Percentiles rank a stretch among this genome's conserved stretches.
Evolutionary conservation across 2,329 filamentous ascomycete species (phyloP).

Genomic region (Phialophora chinensis): DNA sequence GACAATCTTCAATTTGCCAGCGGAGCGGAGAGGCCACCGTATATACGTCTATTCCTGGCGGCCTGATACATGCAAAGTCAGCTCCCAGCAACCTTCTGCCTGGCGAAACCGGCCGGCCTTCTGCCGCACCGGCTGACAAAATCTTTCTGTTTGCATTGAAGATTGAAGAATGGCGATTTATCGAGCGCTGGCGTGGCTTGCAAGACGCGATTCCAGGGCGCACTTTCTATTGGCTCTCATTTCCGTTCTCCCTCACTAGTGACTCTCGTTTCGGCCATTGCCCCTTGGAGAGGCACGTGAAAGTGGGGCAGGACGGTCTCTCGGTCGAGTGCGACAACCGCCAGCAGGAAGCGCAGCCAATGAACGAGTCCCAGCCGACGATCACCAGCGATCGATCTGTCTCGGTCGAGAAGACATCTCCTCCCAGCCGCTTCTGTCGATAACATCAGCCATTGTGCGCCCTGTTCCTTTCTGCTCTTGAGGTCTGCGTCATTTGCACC

Average conservation of each 20-base stretch:
- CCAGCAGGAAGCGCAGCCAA: not conserved
- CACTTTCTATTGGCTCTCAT: not conserved
- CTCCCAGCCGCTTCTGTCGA: not conserved
- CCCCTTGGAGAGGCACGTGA: constrained; percentile 1
- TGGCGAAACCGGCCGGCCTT: not conserved
- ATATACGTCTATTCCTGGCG: constrained; percentile 8
- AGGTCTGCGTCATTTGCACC: not conserved
- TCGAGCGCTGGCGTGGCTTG: constrained; percentile 1
- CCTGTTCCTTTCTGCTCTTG: not conserved
- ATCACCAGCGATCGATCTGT: not conserved
- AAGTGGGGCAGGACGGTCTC: not conserved
- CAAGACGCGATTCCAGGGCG: constrained; percentile 8
- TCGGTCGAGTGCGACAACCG: constrained; percentile 4
- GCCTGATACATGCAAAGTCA: not conserved
- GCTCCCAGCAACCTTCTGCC: constrained; percentile 1
- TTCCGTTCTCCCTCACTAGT: not conserved
- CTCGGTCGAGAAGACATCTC: not conserved
- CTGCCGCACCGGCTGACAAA: constrained; percentile 5
- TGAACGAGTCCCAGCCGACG: not conserved
- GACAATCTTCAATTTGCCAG: not conserved
- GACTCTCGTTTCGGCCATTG: not conserved
- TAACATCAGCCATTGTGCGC: not conserved
- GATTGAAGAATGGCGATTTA: not conserved
- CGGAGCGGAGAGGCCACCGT: not conserved
- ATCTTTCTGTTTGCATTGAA: not conserved